Evolutionary conservation across 164 flowering plant genomes (phyloP).

Genomic region (Santalum album): DNA sequence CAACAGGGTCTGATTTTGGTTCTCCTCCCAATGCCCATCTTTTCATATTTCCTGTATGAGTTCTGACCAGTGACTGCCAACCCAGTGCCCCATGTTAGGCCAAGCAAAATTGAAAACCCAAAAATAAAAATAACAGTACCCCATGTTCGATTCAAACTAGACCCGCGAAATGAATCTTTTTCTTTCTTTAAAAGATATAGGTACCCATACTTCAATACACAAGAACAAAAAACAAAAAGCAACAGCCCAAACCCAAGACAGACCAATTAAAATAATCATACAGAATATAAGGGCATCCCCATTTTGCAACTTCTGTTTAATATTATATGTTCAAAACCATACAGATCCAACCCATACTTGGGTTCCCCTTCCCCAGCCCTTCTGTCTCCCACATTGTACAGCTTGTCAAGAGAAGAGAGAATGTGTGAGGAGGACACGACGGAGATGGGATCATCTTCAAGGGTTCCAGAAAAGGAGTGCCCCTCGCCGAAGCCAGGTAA

Average conservation of each 20-base stretch:
- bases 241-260: slow-evolving; percentile 20
- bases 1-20: slow-evolving; percentile 27
- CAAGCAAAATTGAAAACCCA: too few species aligned
- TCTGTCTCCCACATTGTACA: slow-evolving; percentile 11
- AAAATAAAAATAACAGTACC: too few species aligned
- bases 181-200: too few species aligned
- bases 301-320: slow-evolving; percentile 10
- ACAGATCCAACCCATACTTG: slow-evolving; percentile 45
- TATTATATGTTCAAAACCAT: slow-evolving; percentile 30
- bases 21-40: slow-evolving; percentile 31
- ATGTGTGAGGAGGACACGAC: too few species aligned
- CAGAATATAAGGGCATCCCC: slow-evolving; percentile 16
- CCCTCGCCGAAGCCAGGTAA: too few species aligned
- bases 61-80: slow-evolving; percentile 32
- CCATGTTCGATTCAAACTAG: slow-evolving; percentile 6
- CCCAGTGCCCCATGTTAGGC: too few species aligned
- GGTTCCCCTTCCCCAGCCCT: slow-evolving; percentile 30
- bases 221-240: slow-evolving; percentile 49
- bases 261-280: slow-evolving; percentile 3
- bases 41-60: slow-evolving; percentile 6
- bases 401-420: slow-evolving; percentile 14
- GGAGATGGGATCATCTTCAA: too few species aligned
- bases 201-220: neutral
- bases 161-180: too few species aligned
- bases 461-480: too few species aligned